Conservation (phyloP, 345 rosid species). For the Erysimum cheiranthoides region DNA sequence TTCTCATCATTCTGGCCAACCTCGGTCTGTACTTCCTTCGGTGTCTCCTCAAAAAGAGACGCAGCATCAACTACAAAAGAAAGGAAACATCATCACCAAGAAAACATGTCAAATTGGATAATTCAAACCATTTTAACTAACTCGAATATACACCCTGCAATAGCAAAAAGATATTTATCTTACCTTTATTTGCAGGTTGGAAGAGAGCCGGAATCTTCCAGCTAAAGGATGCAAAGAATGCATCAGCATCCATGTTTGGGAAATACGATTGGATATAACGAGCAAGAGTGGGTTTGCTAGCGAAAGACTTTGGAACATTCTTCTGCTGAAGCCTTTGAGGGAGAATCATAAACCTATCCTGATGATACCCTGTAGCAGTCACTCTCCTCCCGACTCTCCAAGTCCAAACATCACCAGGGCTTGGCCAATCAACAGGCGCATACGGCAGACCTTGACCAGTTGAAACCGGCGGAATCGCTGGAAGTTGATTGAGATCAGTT, state of each 20-base stretch:
- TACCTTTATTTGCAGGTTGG: constrained; percentile 52
- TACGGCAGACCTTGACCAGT: constrained; percentile 45
- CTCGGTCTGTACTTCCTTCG: constrained; percentile 34
- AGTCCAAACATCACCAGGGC: constrained; percentile 48
- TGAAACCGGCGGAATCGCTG: constrained; percentile 38
- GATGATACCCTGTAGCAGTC: constrained; percentile 54
- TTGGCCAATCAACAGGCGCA: constrained; percentile 49
- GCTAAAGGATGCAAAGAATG: constrained; percentile 75
- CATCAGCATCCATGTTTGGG: constrained; percentile 63
- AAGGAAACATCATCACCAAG: not conserved
- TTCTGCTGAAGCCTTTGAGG: constrained; percentile 55
- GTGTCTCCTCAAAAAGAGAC: constrained; percentile 47
- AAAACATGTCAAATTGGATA: not conserved
- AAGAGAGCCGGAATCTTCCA: constrained; percentile 79
- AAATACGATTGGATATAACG: constrained; percentile 54
- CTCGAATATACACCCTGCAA: not conserved
- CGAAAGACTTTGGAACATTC: constrained; percentile 50
- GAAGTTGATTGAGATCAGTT: constrained; percentile 44
- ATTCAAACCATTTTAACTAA: not conserved
- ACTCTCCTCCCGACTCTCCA: constrained; percentile 88
- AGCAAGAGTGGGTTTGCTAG: constrained; percentile 65
- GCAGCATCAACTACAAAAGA: constrained; percentile 42
- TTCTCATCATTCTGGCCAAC: constrained; percentile 24
- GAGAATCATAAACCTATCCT: constrained; percentile 70
- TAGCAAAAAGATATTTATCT: not conserved